A percentile compares a stretch with the other conserved stretches of the same genome.
These are phyloP conservation scores for Gossypium gossypioides DNA, from an alignment of 441 rosid species.

Conservation along the genomic window DNA sequence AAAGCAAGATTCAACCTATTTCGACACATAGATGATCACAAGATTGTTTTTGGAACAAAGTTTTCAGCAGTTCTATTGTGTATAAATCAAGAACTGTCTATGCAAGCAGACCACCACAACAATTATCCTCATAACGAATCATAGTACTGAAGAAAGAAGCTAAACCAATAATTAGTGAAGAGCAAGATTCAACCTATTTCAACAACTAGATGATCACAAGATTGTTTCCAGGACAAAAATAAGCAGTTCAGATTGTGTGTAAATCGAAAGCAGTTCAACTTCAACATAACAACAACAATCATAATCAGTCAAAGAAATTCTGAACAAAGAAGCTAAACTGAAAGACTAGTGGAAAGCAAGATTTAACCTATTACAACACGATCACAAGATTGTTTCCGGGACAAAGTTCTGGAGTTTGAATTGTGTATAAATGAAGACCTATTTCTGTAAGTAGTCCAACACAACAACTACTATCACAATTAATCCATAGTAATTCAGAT, in stretches of 20 bases:
- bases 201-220: not conserved
- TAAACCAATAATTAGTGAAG: not conserved
- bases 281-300: not conserved
- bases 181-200: not conserved
- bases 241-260: not conserved
- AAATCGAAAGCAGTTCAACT: not conserved
- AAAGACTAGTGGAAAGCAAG: not conserved
- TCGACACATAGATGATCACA: not conserved
- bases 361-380: not conserved
- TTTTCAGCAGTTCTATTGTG: not conserved
- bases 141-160: not conserved
- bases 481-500: not conserved
- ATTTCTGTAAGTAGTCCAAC: not conserved
- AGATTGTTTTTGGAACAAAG: not conserved
- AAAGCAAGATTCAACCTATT: constrained; percentile 1
- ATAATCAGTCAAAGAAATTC: not conserved
- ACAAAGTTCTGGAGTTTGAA: not conserved
- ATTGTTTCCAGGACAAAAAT: not conserved
- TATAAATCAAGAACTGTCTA: no score
- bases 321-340: constrained; percentile 7
- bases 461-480: not conserved
- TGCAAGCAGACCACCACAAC: not conserved
- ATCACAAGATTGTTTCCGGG: not conserved
- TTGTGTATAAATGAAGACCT: not conserved
- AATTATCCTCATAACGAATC: not conserved